A percentile compares a stretch with the other conserved stretches of the same genome.
phyloP scores from a whole-genome alignment of 345 rosid species.

The Citrus australasica region DNA sequence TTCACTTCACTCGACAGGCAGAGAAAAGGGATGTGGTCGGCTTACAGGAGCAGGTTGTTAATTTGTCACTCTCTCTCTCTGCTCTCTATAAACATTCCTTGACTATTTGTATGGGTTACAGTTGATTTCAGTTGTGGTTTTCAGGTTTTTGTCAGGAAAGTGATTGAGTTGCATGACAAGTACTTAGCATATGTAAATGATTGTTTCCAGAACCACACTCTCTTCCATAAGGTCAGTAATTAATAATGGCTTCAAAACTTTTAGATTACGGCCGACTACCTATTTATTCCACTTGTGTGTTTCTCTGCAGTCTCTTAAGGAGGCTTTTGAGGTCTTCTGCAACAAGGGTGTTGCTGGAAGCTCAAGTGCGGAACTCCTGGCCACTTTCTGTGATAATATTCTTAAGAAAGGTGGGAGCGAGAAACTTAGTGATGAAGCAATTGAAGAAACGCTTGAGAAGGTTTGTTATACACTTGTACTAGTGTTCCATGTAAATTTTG shows the following conservation, averaged over 20 bases:
- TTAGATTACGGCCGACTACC: neutral
- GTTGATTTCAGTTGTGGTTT: slow-evolving; percentile 17
- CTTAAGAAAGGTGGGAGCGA: slow-evolving; percentile 74
- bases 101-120: neutral
- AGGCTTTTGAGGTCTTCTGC: slow-evolving; percentile 69
- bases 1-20: slow-evolving; percentile 18
- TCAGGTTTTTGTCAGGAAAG: slow-evolving; percentile 64
- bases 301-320: slow-evolving; percentile 54
- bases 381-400: slow-evolving; percentile 64
- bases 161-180: slow-evolving; percentile 70
- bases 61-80: neutral
- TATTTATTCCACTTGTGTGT: neutral
- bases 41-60: slow-evolving; percentile 64
- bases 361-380: slow-evolving; percentile 62
- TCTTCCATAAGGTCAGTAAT: slow-evolving; percentile 64
- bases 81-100: neutral
- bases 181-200: slow-evolving; percentile 52
- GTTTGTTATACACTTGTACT: slow-evolving; percentile 17
- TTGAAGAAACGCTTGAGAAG: slow-evolving; percentile 72
- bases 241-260: neutral
- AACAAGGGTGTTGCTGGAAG: slow-evolving; percentile 65
- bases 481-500: neutral
- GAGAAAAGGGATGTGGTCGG: slow-evolving; percentile 30
- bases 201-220: slow-evolving; percentile 60
- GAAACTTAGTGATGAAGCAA: slow-evolving; percentile 71